Percentiles rank a stretch among this genome's conserved stretches.
These are phyloP conservation scores for Candida morakotiae DNA, from an alignment of 805 yeast species.

Conservation along the genomic window DNA sequence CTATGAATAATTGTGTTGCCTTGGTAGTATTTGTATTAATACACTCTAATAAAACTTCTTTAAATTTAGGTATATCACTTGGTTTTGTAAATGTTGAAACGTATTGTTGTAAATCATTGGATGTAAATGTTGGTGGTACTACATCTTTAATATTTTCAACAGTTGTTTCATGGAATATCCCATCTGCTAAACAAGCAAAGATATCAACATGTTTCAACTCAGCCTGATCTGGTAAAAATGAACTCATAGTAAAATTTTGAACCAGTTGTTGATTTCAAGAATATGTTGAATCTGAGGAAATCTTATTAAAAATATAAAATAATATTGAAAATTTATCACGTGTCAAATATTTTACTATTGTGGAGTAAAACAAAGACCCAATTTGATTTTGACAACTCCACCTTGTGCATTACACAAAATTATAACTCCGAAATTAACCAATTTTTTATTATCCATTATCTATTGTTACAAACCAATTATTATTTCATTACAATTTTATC, in stretches of 20 bases:
- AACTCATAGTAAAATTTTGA: neutral
- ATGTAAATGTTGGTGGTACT: conserved; percentile 22
- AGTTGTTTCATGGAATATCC: conserved; percentile 27
- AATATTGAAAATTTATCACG: neutral
- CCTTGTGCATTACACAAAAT: too few relatives aligned
- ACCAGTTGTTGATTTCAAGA: too few relatives aligned
- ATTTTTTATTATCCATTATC: neutral
- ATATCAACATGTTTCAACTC: conserved; percentile 22
- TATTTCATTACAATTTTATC: too few relatives aligned
- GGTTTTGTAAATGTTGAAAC: conserved; percentile 21
- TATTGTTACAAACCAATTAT: too few relatives aligned
- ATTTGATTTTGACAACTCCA: too few relatives aligned
- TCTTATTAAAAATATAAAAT: too few relatives aligned
- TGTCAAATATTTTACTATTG: neutral
- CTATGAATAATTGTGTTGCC: conserved; percentile 18
- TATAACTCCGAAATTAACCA: too few relatives aligned
- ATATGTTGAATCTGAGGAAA: neutral
- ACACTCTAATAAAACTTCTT: conserved; percentile 12
- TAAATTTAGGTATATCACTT: conserved; percentile 25
- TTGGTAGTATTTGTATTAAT: conserved; percentile 13
- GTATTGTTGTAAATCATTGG: conserved; percentile 27
- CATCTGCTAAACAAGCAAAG: conserved; percentile 29
- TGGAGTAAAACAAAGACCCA: neutral
- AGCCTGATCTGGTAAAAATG: conserved; percentile 6
- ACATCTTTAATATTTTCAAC: conserved; percentile 22